phyloP scores from a whole-genome alignment of 768 basidiomycete genomes.

The Boletus tylopilopsis region DNA sequence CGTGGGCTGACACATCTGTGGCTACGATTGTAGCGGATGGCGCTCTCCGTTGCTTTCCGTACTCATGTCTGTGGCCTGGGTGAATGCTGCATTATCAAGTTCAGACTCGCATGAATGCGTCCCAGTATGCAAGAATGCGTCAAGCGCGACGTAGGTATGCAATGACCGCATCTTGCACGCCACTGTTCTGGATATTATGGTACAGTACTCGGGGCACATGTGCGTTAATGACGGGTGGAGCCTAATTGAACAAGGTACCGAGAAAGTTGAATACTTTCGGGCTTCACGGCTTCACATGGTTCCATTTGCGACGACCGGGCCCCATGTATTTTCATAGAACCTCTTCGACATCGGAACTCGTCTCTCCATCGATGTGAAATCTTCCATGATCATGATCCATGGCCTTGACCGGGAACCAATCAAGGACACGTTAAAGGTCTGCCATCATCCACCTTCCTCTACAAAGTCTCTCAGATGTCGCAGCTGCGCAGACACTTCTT shows the following conservation, averaged over 20 bases:
- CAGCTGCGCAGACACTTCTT: constrained; percentile 69
- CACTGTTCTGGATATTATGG: background rate
- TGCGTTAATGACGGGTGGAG: background rate
- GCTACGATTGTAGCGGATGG: no score
- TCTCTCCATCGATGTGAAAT: background rate
- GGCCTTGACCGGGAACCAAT: no score
- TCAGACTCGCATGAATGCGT: background rate
- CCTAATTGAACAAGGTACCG: background rate
- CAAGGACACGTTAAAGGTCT: no score
- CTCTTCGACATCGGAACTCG: background rate
- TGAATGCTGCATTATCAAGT: no score
- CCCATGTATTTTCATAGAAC: background rate
- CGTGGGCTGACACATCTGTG: no score
- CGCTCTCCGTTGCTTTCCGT: no score
- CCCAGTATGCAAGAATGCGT: no score
- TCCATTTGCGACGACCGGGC: no score
- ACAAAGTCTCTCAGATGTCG: constrained; percentile 66
- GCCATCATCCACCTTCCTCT: constrained; percentile 40
- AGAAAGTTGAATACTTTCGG: background rate
- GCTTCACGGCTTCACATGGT: background rate
- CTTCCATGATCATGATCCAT: background rate
- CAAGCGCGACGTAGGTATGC: no score
- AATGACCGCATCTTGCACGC: background rate
- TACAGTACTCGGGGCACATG: background rate
- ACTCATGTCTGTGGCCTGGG: no score